Evolutionary conservation across 192 early-diverging fungal genomes (phyloP).

Genomic region (Coemansia sp.): DNA sequence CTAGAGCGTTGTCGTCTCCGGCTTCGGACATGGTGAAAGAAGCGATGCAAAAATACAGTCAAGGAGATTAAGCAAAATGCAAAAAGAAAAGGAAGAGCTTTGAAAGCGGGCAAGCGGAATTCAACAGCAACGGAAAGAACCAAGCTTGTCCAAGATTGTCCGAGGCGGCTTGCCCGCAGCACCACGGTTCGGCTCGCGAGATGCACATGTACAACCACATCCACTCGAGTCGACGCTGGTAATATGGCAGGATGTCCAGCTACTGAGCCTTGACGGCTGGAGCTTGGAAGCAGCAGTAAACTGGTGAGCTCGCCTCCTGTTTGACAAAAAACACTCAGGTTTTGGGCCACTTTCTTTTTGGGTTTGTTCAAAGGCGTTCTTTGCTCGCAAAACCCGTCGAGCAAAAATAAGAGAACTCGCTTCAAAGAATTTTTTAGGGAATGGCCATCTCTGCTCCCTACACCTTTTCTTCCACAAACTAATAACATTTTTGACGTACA

Average conservation of each 20-base stretch:
- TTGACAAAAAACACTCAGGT: background rate
- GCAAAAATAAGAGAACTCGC: too few species aligned
- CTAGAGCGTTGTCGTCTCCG: slow-evolving; percentile 9
- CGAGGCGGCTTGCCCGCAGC: background rate
- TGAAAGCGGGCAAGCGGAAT: background rate
- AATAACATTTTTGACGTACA: background rate
- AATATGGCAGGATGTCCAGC: too few species aligned
- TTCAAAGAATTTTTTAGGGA: background rate
- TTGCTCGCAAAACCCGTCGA: background rate
- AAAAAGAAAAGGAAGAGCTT: background rate
- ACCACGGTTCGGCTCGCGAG: background rate
- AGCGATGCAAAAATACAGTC: background rate
- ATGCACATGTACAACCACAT: too few species aligned
- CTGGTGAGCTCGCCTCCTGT: too few species aligned
- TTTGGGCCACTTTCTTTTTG: background rate
- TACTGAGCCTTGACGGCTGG: too few species aligned
- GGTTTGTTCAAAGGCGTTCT: background rate
- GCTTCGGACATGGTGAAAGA: background rate
- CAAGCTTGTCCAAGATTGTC: too few species aligned
- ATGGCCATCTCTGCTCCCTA: background rate
- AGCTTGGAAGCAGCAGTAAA: too few species aligned
- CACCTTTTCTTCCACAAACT: background rate
- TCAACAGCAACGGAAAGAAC: background rate
- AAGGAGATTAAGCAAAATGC: background rate
- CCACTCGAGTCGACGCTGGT: too few species aligned